These are phyloP conservation scores for Lepidium didymum DNA, from an alignment of 345 rosid genomes.

Conservation along the genomic window DNA sequence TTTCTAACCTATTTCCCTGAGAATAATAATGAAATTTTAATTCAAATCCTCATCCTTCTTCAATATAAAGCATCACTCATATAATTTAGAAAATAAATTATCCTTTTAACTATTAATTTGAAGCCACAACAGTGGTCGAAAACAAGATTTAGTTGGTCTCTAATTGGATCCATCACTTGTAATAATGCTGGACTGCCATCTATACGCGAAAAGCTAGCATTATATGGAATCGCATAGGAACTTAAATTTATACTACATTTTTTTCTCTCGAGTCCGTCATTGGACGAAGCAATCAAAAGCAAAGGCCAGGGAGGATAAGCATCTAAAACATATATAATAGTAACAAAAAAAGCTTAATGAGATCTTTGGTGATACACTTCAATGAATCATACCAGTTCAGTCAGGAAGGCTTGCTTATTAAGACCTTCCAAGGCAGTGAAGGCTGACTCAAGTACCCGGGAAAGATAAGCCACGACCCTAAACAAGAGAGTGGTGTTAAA, in stretches of 20 bases:
- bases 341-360: neutral
- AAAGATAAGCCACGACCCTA: slow-evolving; percentile 94
- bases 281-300: neutral
- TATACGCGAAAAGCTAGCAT: neutral
- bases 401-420: slow-evolving; percentile 95
- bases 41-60: neutral
- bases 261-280: neutral
- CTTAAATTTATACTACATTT: neutral
- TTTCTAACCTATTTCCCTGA: slow-evolving; percentile 80
- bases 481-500: slow-evolving; percentile 11
- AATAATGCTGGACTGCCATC: neutral
- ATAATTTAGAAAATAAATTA: neutral
- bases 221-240: neutral
- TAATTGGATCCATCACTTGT: neutral
- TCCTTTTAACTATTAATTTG: neutral
- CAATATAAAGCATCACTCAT: neutral
- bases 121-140: neutral
- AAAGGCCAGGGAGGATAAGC: neutral
- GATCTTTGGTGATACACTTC: slow-evolving; percentile 6
- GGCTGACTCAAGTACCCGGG: slow-evolving; percentile 93
- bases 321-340: neutral
- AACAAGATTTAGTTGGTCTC: neutral
- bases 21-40: slow-evolving; percentile 7
- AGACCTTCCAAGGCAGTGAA: slow-evolving; percentile 95
- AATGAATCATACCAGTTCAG: slow-evolving; percentile 65